Percentiles rank a stretch among this genome's conserved stretches.
Evolutionary conservation across 1,284 basidiomycete species (phyloP).

Genomic region (Termitomyces sp.): DNA sequence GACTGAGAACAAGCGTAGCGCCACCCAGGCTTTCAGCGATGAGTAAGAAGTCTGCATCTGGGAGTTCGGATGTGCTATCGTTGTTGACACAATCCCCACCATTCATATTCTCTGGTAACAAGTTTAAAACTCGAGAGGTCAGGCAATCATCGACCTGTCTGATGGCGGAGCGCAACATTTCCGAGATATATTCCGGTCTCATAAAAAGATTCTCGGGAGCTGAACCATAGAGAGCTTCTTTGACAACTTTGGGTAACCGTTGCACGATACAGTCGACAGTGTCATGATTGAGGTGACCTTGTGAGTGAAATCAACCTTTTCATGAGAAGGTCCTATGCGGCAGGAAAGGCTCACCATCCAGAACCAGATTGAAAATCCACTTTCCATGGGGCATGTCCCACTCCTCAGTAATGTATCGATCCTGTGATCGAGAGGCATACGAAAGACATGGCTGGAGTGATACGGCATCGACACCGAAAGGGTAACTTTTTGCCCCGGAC

Average conservation of each 20-base stretch:
- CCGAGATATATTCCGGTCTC: constrained; percentile 33
- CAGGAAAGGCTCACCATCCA: constrained; percentile 39
- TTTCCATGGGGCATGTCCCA: constrained; percentile 45
- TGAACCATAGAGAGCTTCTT: constrained; percentile 32
- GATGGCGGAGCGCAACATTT: constrained; percentile 25
- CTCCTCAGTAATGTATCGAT: constrained; percentile 43
- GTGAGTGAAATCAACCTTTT: neutral
- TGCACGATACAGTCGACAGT: constrained; percentile 42
- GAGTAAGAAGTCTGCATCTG: constrained; percentile 17
- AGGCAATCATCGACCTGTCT: constrained; percentile 37
- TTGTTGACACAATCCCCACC: constrained; percentile 13
- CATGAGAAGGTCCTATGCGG: too few species aligned
- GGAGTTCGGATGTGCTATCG: constrained; percentile 14
- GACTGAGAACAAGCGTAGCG: constrained; percentile 44
- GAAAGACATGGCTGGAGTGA: constrained; percentile 49
- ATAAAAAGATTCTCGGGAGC: constrained; percentile 21
- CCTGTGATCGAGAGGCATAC: constrained; percentile 34
- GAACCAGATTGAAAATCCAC: constrained; percentile 50
- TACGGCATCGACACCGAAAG: constrained; percentile 35
- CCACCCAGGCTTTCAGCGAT: constrained; percentile 43
- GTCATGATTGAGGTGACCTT: constrained; percentile 50
- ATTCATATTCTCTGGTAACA: constrained; percentile 34
- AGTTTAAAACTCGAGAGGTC: constrained; percentile 37
- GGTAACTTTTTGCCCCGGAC: constrained; percentile 19
- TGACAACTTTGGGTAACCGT: constrained; percentile 37